These are phyloP conservation scores for Colletotrichum australisinense DNA, from an alignment of 2,329 filamentous ascomycete genomes.

Conservation along the genomic window DNA sequence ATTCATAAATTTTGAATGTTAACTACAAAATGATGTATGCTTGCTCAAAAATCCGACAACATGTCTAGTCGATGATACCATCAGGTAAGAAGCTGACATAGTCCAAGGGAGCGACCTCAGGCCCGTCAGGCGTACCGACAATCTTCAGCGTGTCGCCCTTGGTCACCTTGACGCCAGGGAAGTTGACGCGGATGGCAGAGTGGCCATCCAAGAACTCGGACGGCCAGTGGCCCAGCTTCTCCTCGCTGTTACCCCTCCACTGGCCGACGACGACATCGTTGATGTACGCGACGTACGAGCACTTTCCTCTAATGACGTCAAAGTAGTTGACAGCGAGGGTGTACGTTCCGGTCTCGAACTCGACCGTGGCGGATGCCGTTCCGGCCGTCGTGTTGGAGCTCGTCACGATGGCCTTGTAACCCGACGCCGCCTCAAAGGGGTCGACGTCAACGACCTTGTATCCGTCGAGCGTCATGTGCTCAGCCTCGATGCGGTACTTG, in stretches of 20 bases:
- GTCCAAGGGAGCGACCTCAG: constrained; percentile 74
- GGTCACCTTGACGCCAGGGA: constrained; percentile 58
- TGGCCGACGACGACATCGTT: constrained; percentile 63
- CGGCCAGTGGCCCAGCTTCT: constrained; percentile 67
- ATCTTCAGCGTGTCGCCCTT: constrained; percentile 66
- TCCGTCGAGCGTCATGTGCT: constrained; percentile 70
- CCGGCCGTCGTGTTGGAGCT: constrained; percentile 61
- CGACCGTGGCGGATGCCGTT: constrained; percentile 58
- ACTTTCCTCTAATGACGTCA: constrained; percentile 68
- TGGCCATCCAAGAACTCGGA: constrained; percentile 72
- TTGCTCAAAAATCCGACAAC: neutral
- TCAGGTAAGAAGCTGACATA: constrained; percentile 72
- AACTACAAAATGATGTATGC: neutral
- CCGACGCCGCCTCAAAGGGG: constrained; percentile 69
- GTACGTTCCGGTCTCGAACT: constrained; percentile 65
- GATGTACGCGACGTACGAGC: constrained; percentile 66
- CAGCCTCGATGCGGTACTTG: constrained; percentile 75
- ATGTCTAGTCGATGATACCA: constrained; percentile 50
- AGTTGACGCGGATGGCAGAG: constrained; percentile 72
- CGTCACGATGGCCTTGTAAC: constrained; percentile 66
- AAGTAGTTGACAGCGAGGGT: constrained; percentile 76
- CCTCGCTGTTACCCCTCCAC: constrained; percentile 72
- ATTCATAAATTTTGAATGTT: neutral
- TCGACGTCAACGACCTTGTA: constrained; percentile 65
- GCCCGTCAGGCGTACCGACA: constrained; percentile 67